These are phyloP conservation scores for Pleoardoris graminearum DNA, from an alignment of 2,329 filamentous ascomycete species.

Conservation along the genomic window DNA sequence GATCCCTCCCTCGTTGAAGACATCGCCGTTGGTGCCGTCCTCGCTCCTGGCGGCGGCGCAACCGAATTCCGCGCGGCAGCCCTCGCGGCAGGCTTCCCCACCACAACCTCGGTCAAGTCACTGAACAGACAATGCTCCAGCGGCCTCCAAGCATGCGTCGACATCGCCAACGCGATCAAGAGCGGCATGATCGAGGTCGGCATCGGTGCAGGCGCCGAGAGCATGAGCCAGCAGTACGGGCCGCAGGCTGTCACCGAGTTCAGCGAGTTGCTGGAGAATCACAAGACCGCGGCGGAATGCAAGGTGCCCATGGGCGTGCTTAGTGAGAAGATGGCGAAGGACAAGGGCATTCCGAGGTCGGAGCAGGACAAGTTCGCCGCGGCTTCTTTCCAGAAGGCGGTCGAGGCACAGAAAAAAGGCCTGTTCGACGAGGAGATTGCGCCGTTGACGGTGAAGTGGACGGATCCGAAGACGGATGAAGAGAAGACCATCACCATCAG, in stretches of 20 bases:
- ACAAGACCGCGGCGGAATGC: constrained; percentile 87
- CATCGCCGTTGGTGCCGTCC: constrained; percentile 86
- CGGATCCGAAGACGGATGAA: constrained; percentile 89
- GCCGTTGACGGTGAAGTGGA: constrained; percentile 82
- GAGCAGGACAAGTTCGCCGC: constrained; percentile 93
- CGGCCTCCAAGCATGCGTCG: constrained; percentile 87
- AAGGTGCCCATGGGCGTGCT: constrained; percentile 96
- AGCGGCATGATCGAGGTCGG: constrained; percentile 93
- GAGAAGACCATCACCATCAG: constrained; percentile 79
- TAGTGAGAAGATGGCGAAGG: constrained; percentile 93
- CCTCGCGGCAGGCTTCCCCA: constrained; percentile 88
- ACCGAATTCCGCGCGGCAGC: constrained; percentile 95
- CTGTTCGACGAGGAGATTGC: constrained; percentile 91
- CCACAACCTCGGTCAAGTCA: constrained; percentile 78
- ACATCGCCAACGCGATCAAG: constrained; percentile 91
- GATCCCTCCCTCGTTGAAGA: constrained; percentile 89
- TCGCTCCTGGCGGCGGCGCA: constrained; percentile 89
- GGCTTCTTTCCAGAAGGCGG: constrained; percentile 87
- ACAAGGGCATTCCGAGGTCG: constrained; percentile 70
- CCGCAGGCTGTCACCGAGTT: constrained; percentile 89
- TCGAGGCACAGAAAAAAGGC: constrained; percentile 81
- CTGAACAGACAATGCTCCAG: constrained; percentile 95
- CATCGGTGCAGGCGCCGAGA: constrained; percentile 92
- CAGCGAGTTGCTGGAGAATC: constrained; percentile 80
- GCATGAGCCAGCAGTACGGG: constrained; percentile 92